Evolutionary conservation across 768 basidiomycete species (phyloP), one percentile per base, ranked within the genome.

Genomic region (Cantharellus anzutake): DNA sequence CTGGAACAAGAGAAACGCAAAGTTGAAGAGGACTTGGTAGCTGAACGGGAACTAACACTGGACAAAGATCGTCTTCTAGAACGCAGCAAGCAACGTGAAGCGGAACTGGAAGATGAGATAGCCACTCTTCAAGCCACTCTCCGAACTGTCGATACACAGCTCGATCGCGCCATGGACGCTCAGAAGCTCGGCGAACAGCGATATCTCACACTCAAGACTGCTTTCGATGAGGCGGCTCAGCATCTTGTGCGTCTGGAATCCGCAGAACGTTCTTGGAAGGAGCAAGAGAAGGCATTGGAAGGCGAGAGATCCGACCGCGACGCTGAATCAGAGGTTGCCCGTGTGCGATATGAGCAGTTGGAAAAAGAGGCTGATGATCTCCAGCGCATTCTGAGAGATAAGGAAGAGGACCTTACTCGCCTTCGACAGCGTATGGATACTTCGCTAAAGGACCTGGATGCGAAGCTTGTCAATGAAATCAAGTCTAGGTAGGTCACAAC

Each of bases 51-150:
- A 5, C 75, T 92, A 4, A 79, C 79, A 1, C 64, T 86, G 51
- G 91, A 97, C 70, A 92, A 94, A 69, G 88, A 96, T 60, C 71
- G 77, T 2, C 73, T 88, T 7, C 75, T 98, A 1, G 83, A 88
- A 60, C 76, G 91, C 53, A 84, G 83, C 70, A 92, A 91, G 71
- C 80, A 80, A 63, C 80, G 82, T n/a, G 90, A 94, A 68, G 75
- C 75, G 39, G 83, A 89, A 61, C 75, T 97, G 2, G 83, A 90
- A 68, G 91, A 96, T 59, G 91, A 93, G 65, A 77, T 93, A 11
- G 72, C 73, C 2, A 80, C 82, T 1, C 70, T 96, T 29, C 89
- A 96, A 65, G 74, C 75, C 2, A 93, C 97, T 65, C 75, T 94
- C 51, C 87, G 92, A 60, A 76, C 80, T 2, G 74, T 94, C 7